These are phyloP conservation scores for Blastocystis sp. DNA, from an alignment of 352 stramenopile species.

Conservation along the genomic window DNA sequence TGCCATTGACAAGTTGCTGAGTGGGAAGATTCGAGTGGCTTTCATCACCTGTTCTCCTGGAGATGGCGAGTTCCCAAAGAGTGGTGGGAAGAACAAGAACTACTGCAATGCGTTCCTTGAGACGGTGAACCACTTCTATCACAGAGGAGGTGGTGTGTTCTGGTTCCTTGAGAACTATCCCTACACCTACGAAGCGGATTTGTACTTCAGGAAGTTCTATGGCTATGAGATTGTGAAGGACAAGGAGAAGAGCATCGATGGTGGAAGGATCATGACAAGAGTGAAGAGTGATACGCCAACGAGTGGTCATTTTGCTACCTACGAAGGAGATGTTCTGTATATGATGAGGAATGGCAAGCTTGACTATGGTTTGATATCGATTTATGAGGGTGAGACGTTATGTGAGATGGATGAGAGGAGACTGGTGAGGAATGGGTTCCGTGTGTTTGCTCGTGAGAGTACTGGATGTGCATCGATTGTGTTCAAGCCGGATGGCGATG, in stretches of 20 bases:
- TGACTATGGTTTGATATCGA: not conserved
- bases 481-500: not conserved
- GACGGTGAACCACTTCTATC: not conserved
- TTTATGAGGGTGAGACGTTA: slow-evolving; percentile 23
- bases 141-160: slow-evolving; percentile 29
- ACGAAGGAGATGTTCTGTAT: not conserved
- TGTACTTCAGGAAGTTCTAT: slow-evolving; percentile 14
- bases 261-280: slow-evolving; percentile 25
- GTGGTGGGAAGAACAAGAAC: not conserved
- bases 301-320: slow-evolving; percentile 27
- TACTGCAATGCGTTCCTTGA: slow-evolving; percentile 32
- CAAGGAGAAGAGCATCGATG: slow-evolving; percentile 14
- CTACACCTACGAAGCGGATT: slow-evolving; percentile 40
- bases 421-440: slow-evolving; percentile 36
- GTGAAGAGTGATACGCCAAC: slow-evolving; percentile 1
- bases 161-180: slow-evolving; percentile 24
- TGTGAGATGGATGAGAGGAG: slow-evolving; percentile 27
- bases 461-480: slow-evolving; percentile 30
- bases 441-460: slow-evolving; percentile 49
- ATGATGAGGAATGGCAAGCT: not conserved
- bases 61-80: slow-evolving; percentile 1
- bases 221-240: slow-evolving; percentile 28
- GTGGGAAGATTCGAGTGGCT: slow-evolving; percentile 3
- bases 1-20: slow-evolving; percentile 16
- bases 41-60: slow-evolving; percentile 45